Base-by-base conservation (phyloP, 768 basidiomycete species). In the Pleurotus tuoliensis region DNA sequence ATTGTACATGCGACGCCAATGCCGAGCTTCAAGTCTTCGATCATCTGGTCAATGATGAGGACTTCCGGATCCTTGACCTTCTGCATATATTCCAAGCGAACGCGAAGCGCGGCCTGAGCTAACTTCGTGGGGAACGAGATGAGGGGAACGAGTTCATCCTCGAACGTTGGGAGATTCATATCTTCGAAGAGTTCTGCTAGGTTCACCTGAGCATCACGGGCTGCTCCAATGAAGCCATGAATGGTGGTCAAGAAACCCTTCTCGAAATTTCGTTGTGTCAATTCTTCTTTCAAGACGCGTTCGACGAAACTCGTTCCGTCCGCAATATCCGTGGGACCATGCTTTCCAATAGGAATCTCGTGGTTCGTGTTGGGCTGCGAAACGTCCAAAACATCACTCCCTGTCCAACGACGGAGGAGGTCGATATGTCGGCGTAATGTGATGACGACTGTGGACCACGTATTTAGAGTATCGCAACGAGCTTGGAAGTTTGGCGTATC, bases 41-140 rank as follows among this genome's bases (percentile, higher is more conserved):
- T 86, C 78, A 96, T 88, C 70, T 97, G 94, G 69, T 97, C 92
- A 59, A 98, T 90, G 57, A 95, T 91, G 55, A 97, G 80, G 57
- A 90, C 78, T 56, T 91, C 92, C 1, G 94, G 94, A 56, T 95
- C 91, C 64, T 86, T 87, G 56, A 96, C 80, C 67, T 92, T 92
- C 68, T 85, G 83, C 20, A 94, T 90, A 65, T 93, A 92, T 62
- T 92, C 89, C 50, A 98, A 81, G 49, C 94, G 90, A 41, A 96
- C 84, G 47, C 89, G 91, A 56, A 99, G 79, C 56, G 88, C 87
- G 40, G 94, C 95, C 66, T 97, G 91, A 4, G 94, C 90, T 50
- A 99, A 86, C 66, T 91, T 89, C 18, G 94, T 96, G 5, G 97
- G 93, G 73, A 98, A 98, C n/a, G 92, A 88, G 59, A 97, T 95